phyloP scores from a whole-genome alignment of 768 basidiomycete genomes.

The Leccinum aurantiacum region DNA sequence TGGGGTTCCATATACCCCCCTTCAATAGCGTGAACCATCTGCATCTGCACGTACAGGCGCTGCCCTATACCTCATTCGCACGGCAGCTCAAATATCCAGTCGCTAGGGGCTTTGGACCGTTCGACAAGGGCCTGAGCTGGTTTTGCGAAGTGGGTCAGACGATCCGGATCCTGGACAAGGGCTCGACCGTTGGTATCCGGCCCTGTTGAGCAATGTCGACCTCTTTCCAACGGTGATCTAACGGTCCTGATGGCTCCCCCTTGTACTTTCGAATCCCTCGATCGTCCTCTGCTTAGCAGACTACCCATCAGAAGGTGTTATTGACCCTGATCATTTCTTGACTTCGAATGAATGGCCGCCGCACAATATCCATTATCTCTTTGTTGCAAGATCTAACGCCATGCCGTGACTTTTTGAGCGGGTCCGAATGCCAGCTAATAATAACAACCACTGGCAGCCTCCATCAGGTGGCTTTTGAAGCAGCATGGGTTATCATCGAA shows the following conservation, averaged over 20 bases:
- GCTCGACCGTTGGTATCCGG: conserved; percentile 47
- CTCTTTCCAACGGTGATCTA: background rate
- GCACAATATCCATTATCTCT: too few relatives aligned
- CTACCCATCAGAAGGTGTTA: background rate
- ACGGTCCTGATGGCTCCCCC: background rate
- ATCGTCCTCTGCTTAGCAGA: background rate
- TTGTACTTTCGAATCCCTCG: too few relatives aligned
- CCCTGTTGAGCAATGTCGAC: conserved; percentile 40
- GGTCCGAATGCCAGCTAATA: too few relatives aligned
- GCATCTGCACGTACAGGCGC: conserved; percentile 69
- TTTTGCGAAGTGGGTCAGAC: conserved; percentile 66
- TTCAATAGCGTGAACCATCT: conserved; percentile 72
- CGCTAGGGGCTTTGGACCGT: conserved; percentile 35
- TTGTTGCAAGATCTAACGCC: too few relatives aligned
- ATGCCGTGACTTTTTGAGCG: too few relatives aligned
- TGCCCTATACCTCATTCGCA: conserved; percentile 55
- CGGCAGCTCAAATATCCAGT: conserved; percentile 51
- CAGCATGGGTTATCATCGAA: too few relatives aligned
- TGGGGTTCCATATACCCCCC: conserved; percentile 83
- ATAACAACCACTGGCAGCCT: too few relatives aligned
- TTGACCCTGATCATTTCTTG: background rate
- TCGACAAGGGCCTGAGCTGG: conserved; percentile 70
- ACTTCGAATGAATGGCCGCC: too few relatives aligned
- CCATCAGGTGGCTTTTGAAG: too few relatives aligned
- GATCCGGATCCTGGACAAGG: conserved; percentile 56